Percentiles rank a stretch among this genome's conserved stretches.
Evolutionary conservation across 345 rosid species (phyloP).

Genomic region (Citrus inodora): DNA sequence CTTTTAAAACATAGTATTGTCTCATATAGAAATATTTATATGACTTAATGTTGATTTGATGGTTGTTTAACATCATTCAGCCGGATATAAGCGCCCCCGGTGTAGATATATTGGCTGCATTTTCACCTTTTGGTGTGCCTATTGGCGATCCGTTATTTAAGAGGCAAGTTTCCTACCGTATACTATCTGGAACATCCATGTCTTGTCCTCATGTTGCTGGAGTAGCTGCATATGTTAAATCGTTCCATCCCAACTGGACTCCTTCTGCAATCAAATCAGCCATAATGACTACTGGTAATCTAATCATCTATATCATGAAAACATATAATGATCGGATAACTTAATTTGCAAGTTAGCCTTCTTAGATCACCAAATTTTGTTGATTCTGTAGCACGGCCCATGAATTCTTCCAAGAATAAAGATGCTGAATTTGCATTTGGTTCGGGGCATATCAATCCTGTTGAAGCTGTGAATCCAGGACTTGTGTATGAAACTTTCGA

Average conservation of each 20-base stretch:
- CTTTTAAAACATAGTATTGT: no score
- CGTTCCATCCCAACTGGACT: slow-evolving; percentile 51
- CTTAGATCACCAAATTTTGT: not conserved
- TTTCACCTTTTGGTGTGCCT: slow-evolving; percentile 19
- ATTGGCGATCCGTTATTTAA: not conserved
- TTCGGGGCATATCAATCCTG: slow-evolving; percentile 50
- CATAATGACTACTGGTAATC: slow-evolving; percentile 57
- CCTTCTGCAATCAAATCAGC: slow-evolving; percentile 60
- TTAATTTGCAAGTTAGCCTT: not conserved
- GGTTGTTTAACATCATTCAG: slow-evolving; percentile 19
- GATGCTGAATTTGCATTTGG: slow-evolving; percentile 49
- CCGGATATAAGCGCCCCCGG: slow-evolving; percentile 52
- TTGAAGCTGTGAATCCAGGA: slow-evolving; percentile 36
- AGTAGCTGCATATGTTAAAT: slow-evolving; percentile 20
- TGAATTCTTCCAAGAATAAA: slow-evolving; percentile 24
- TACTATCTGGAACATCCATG: slow-evolving; percentile 54
- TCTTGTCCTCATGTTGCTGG: slow-evolving; percentile 53
- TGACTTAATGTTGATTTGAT: not conserved
- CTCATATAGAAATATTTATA: not conserved
- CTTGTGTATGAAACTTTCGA: slow-evolving; percentile 24
- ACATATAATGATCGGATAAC: not conserved
- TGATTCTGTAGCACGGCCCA: slow-evolving; percentile 29
- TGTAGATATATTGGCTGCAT: slow-evolving; percentile 40
- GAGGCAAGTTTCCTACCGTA: slow-evolving; percentile 19
- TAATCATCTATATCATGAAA: not conserved